phyloP scores from a whole-genome alignment of 164 flowering plant species.

The Nelumbo lutea region DNA sequence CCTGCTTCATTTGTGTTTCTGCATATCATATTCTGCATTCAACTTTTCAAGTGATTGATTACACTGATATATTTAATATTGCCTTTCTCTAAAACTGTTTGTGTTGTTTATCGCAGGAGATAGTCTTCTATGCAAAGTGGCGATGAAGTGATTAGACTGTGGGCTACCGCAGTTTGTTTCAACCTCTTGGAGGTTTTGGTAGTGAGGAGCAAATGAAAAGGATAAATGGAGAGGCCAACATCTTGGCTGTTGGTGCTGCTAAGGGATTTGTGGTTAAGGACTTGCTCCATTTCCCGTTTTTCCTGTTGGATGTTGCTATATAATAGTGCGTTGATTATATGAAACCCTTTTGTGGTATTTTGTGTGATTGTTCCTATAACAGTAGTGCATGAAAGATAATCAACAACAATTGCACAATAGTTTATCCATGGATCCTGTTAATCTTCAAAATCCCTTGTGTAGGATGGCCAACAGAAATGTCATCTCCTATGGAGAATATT shows the following conservation, averaged over 20 bases:
- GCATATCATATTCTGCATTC: not conserved
- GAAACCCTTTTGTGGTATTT: too few relatives aligned
- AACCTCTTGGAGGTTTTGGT: slow-evolving; percentile 96
- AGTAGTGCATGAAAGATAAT: too few relatives aligned
- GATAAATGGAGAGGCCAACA: slow-evolving; percentile 93
- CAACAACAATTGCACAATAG: too few relatives aligned
- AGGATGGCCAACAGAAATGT: too few relatives aligned
- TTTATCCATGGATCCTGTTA: too few relatives aligned
- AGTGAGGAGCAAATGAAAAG: slow-evolving; percentile 91
- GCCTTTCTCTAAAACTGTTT: not conserved
- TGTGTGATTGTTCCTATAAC: too few relatives aligned
- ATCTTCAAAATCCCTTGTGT: too few relatives aligned
- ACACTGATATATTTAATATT: not conserved
- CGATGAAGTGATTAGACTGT: slow-evolving; percentile 84
- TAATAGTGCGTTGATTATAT: too few relatives aligned
- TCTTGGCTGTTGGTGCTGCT: slow-evolving; percentile 81
- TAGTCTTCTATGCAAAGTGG: slow-evolving; percentile 91
- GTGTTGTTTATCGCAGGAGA: slow-evolving; percentile 54
- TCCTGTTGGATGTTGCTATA: not conserved
- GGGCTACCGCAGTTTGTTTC: slow-evolving; percentile 97
- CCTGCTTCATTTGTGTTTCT: not conserved
- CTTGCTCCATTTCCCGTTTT: not conserved
- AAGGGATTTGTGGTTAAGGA: slow-evolving; percentile 76
- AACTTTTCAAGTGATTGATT: not conserved
- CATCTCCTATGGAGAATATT: too few relatives aligned